Evolutionary conservation across 345 rosid genomes (phyloP), one percentile per base, ranked within the genome.

Genomic region (Theobroma cacao): DNA sequence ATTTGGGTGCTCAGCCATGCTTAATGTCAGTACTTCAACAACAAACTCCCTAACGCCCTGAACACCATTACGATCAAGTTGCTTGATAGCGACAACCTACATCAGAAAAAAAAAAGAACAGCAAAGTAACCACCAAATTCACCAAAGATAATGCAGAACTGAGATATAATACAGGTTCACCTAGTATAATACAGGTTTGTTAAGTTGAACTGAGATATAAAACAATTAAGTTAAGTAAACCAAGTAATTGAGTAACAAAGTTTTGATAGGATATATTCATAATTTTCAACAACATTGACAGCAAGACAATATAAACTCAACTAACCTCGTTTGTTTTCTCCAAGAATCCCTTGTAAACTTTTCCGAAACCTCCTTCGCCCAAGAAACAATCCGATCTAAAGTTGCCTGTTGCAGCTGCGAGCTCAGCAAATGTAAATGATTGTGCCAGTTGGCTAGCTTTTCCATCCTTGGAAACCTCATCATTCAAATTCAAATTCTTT

Each of bases 301-400:
- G 40, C 6, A 41, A 64, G 79, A 67, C 55, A 34, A 45, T 56
- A 34, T 59, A 60, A 43, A 34, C 59, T 41, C 53, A 47, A 84
- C 83, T 63, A 38, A 90, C 98, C 94, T 94, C 93, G 45, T 84
- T 59, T 5, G 81, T 72, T 79, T 81, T 89, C 71, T 87, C 89
- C 70, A 94, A 64, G 70, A 63, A 61, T 14, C 96, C 98, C 75
- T 87, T 91, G 85, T 79, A 94, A 38, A 94, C 97, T 85, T 88
- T 91, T 14, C 97, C 98, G 59, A 94, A 94, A 40, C 98, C 98
- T 24, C 98, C 98, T 89, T 89, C 94, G 34, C 98, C 97, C 45
- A 94, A 74, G 70, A 90, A 90, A 86, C 91, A 91, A 83, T 86
- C 89, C 1, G 83, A 66, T 76, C 86, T 84, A 56, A 94, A 94